phyloP scores from a whole-genome alignment of 108 stramenopile genomes.

The Heterococcus sp. region DNA sequence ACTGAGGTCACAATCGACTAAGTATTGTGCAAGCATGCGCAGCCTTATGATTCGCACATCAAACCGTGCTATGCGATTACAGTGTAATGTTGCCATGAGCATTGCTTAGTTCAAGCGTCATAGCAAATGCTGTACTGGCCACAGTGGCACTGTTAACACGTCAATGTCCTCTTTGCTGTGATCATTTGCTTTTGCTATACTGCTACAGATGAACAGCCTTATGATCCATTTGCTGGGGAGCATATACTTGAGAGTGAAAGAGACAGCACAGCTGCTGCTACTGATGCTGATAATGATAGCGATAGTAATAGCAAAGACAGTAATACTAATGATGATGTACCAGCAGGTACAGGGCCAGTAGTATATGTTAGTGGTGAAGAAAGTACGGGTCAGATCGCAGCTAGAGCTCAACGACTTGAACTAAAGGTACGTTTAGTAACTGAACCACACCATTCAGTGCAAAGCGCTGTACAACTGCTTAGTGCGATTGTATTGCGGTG shows the following conservation, averaged over 20 bases:
- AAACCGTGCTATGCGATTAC: no score
- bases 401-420: constrained; percentile 70
- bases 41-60: no score
- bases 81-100: no score
- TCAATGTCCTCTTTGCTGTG: background rate
- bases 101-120: no score
- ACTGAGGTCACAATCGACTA: background rate
- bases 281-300: background rate
- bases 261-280: background rate
- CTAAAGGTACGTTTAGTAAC: constrained; percentile 37
- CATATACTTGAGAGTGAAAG: background rate
- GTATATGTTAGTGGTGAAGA: constrained; percentile 91
- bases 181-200: background rate
- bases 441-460: background rate
- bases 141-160: no score
- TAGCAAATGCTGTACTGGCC: no score
- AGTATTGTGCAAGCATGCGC: no score
- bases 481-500: no score
- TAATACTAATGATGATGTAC: background rate
- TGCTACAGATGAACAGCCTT: background rate
- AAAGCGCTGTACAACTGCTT: no score
- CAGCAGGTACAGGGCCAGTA: constrained; percentile 62
- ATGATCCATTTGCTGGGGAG: no score
- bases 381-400: constrained; percentile 80
- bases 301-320: background rate